phyloP scores from a whole-genome alignment of 345 rosid genomes.

The Eutrema japonicum region DNA sequence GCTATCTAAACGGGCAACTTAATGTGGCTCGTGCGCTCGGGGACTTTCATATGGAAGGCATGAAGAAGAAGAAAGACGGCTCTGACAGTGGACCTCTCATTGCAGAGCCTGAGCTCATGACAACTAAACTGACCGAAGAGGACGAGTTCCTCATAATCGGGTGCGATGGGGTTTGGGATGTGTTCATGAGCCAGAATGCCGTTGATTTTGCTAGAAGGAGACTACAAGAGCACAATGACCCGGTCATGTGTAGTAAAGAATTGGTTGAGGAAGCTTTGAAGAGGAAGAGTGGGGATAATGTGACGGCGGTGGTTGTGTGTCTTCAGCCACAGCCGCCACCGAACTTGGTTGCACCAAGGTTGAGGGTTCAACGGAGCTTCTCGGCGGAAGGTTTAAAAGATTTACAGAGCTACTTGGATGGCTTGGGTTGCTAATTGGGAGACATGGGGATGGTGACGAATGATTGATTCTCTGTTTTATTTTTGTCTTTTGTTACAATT shows the following conservation, averaged over 20 bases:
- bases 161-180: conserved; percentile 95
- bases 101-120: conserved; percentile 84
- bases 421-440: conserved; percentile 48
- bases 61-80: conserved; percentile 56
- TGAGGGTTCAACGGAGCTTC: conserved; percentile 72
- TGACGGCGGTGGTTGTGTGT: conserved; percentile 75
- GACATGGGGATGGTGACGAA: conserved; percentile 33
- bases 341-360: conserved; percentile 64
- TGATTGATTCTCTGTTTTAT: conserved; percentile 27
- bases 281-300: conserved; percentile 85
- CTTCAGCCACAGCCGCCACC: conserved; percentile 75
- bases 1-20: conserved; percentile 79
- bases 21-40: conserved; percentile 92
- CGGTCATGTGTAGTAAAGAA: conserved; percentile 70
- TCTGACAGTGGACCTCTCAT: conserved; percentile 72
- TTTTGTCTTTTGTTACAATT: conserved; percentile 27
- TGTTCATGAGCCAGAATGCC: conserved; percentile 84
- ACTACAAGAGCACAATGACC: conserved; percentile 86
- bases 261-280: conserved; percentile 81
- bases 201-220: conserved; percentile 86
- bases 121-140: conserved; percentile 56
- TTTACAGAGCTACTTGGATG: conserved; percentile 73
- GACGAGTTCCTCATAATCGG: conserved; percentile 90
- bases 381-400: conserved; percentile 76
- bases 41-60: conserved; percentile 90